Evolutionary conservation across 208 protist genomes (phyloP).

Genomic region (Leishmania major): DNA sequence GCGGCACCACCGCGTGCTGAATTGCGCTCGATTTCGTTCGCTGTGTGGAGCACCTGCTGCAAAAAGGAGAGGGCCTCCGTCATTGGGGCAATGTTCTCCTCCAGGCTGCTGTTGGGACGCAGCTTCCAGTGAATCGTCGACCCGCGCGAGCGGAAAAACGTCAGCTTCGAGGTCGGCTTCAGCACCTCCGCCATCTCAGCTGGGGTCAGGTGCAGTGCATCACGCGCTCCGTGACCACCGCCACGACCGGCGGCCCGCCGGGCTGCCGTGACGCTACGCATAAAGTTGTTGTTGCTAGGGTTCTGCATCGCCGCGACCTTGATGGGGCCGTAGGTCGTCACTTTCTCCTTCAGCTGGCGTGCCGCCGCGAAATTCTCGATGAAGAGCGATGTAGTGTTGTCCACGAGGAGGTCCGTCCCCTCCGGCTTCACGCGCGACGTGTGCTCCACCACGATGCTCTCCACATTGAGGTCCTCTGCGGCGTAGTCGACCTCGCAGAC

Average conservation of each 20-base stretch:
- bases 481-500: constrained; percentile 81
- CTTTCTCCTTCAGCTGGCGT: constrained; percentile 66
- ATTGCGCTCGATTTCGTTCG: constrained; percentile 82
- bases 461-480: constrained; percentile 84
- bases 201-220: constrained; percentile 24
- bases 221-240: constrained; percentile 21
- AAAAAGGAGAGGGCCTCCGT: constrained; percentile 79
- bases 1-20: constrained; percentile 69
- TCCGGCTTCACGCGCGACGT: constrained; percentile 68
- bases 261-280: constrained; percentile 29
- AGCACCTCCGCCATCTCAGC: constrained; percentile 50
- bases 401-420: constrained; percentile 73
- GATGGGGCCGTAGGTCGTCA: constrained; percentile 48
- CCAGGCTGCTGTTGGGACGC: constrained; percentile 49
- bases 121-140: constrained; percentile 86
- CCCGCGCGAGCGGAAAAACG: constrained; percentile 76
- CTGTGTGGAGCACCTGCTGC: constrained; percentile 79
- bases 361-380: constrained; percentile 90
- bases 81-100: constrained; percentile 82
- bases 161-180: constrained; percentile 73
- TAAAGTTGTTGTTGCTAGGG: constrained; percentile 61
- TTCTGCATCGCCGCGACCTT: constrained; percentile 61
- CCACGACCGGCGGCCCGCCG: constrained; percentile 17
- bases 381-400: constrained; percentile 83
- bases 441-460: constrained; percentile 89